These are phyloP conservation scores for Metschnikowia peoriensis DNA, from an alignment of 805 yeast species.

Conservation along the genomic window DNA sequence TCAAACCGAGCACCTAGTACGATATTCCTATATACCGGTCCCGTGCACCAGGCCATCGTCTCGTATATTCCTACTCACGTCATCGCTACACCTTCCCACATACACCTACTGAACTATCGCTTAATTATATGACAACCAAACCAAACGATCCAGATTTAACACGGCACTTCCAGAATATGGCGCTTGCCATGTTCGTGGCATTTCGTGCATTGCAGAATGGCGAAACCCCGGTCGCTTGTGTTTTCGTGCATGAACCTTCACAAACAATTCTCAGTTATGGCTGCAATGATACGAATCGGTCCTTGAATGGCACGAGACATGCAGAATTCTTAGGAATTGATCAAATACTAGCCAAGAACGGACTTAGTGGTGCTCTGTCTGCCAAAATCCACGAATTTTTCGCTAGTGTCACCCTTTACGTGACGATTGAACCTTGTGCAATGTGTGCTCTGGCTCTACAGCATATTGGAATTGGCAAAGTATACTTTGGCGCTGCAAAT, in stretches of 20 bases:
- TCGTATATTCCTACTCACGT: not conserved
- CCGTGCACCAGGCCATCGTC: not conserved
- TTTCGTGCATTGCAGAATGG: slow-evolving; percentile 58
- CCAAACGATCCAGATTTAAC: slow-evolving; percentile 1
- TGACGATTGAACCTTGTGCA: slow-evolving; percentile 96
- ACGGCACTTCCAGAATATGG: slow-evolving; percentile 44
- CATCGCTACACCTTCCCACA: not conserved
- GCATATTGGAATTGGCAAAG: slow-evolving; percentile 71
- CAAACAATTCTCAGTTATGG: slow-evolving; percentile 67
- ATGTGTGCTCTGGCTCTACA: slow-evolving; percentile 95
- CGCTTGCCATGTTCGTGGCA: slow-evolving; percentile 54
- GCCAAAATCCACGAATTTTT: slow-evolving; percentile 37
- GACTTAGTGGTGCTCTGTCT: slow-evolving; percentile 4
- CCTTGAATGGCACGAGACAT: slow-evolving; percentile 84
- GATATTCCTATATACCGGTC: not conserved
- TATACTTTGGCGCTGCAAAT: slow-evolving; percentile 89
- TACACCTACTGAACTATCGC: not conserved
- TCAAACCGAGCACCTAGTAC: not conserved
- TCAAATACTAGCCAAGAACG: slow-evolving; percentile 17
- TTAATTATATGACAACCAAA: not conserved
- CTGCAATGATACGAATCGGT: slow-evolving; percentile 80
- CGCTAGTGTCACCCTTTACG: slow-evolving; percentile 67
- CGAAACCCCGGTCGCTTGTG: slow-evolving; percentile 86
- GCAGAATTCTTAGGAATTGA: slow-evolving; percentile 89
- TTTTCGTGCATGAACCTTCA: slow-evolving; percentile 41